phyloP scores from a whole-genome alignment of 2,329 filamentous ascomycete genomes.

The Pseudogymnoascus sp. region DNA sequence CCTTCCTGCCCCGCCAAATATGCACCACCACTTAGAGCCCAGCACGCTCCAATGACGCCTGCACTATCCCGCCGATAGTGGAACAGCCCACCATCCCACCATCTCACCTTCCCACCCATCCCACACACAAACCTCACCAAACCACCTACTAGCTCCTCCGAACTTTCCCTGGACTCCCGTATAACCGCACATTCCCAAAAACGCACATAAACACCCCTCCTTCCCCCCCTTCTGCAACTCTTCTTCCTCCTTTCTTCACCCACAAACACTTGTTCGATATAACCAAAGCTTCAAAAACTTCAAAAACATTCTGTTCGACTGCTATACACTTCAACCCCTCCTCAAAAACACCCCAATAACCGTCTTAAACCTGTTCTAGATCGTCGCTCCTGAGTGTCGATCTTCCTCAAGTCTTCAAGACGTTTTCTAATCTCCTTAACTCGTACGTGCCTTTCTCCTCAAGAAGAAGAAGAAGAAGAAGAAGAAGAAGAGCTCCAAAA shows the following conservation, averaged over 20 bases:
- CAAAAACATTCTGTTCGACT: conserved; percentile 8
- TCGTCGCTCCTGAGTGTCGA: conserved; percentile 26
- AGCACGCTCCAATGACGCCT: not conserved
- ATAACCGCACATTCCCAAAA: not conserved
- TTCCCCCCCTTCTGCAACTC: conserved; percentile 9
- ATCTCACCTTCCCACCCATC: not conserved
- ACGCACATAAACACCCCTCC: not conserved
- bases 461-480: conserved; percentile 10
- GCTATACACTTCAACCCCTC: conserved; percentile 8
- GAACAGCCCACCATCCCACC: not conserved
- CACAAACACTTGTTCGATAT: not conserved
- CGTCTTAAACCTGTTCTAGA: conserved; percentile 13
- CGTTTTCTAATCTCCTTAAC: conserved; percentile 97
- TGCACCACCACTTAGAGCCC: not conserved
- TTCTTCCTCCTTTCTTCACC: conserved; percentile 5
- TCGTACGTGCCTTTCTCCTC: conserved; percentile 54
- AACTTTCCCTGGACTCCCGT: not conserved
- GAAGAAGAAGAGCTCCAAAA: conserved; percentile 12
- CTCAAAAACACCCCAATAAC: not conserved
- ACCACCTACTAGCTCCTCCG: not conserved
- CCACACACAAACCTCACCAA: not conserved
- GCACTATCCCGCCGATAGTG: not conserved
- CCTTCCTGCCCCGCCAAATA: not conserved
- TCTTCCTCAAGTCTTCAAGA: conserved; percentile 60
- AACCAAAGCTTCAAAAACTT: not conserved